Base-by-base conservation (phyloP, 768 basidiomycete species). In the Tulasnella sp. region DNA sequence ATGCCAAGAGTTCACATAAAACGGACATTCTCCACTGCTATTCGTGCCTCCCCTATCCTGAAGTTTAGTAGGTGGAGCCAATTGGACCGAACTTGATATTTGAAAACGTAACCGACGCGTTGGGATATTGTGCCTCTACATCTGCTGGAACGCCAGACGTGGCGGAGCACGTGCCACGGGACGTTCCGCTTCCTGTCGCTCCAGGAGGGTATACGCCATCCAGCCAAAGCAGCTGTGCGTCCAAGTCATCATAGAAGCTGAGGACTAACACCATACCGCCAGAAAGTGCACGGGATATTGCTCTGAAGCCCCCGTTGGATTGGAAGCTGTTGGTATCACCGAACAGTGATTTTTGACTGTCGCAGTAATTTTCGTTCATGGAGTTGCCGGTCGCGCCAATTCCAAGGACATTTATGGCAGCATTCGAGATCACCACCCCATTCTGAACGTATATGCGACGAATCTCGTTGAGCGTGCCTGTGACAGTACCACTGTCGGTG, bases 341-440 rank as follows among this genome's bases (percentile, higher is more conserved):
- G 84, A 89, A 88, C 16, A 84, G 85, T 37, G 85, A 82, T 86
- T 89, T 89, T 83, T 88, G 87, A 72, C 83, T 85, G 64, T 84
- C 86, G 85, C 90, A 90, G 87, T 87, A 90, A 69, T 83, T 82
- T 80, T 87, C 87, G 81, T 88, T 89, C 87, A 91, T 87, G 75
- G 88, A 86, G n/a, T 90, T 86, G 84, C 82, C 28, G n/a, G 50
- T 8, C 16, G 34, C 42, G 31, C 28, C 40, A 3, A 75, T 24
- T 14, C 73, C 73, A 11, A 16, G 22, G 18, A 44, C 37, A 16
- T 16, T 34, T 1, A 42, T 50, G 18, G 42, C 28, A 22, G 40
- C 42, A 34, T 75, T 75, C 31, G 11, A 22, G 28, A 75, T 75
- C 4, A 75, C 40, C 11, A 44, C 41, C 18, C 40, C 74, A 34